Percentiles rank a stretch among this genome's conserved stretches.
These are phyloP conservation scores for Kappamyces sp. DNA, from an alignment of 192 early-diverging fungal genomes.

Conservation along the genomic window DNA sequence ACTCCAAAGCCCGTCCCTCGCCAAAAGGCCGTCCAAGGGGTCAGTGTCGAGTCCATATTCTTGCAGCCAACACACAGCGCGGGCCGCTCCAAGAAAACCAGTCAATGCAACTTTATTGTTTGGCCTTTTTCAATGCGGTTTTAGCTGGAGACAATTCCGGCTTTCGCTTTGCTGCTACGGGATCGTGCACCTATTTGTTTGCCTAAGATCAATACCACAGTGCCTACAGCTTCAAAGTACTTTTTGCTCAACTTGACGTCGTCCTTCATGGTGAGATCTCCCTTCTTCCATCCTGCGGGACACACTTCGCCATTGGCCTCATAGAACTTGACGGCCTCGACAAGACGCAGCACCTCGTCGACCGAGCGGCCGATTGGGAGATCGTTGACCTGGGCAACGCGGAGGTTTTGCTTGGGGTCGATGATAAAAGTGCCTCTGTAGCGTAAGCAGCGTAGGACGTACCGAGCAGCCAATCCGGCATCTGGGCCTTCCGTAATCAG, in stretches of 20 bases:
- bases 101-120: no score
- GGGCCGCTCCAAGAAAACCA: no score
- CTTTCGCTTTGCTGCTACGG: no score
- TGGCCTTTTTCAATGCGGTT: no score
- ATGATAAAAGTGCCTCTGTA: slow-evolving; percentile 78
- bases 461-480: slow-evolving; percentile 9
- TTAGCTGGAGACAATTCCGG: no score
- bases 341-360: slow-evolving; percentile 78
- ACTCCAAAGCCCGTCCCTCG: slow-evolving; percentile 15
- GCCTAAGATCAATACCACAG: background rate
- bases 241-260: slow-evolving; percentile 56
- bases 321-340: slow-evolving; percentile 89
- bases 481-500: slow-evolving; percentile 28
- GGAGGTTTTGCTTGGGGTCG: slow-evolving; percentile 79
- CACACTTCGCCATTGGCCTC: slow-evolving; percentile 62
- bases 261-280: slow-evolving; percentile 65
- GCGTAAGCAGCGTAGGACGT: background rate
- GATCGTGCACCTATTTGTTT: no score
- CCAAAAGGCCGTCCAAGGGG: slow-evolving; percentile 11
- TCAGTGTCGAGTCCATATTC: no score
- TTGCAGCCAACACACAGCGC: no score
- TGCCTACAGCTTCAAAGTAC: slow-evolving; percentile 50
- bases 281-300: slow-evolving; percentile 78
- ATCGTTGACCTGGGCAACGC: slow-evolving; percentile 87
- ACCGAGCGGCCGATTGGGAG: slow-evolving; percentile 78